Conservation (phyloP, 495 filamentous ascomycete genomes). For the Parmelia sp. region DNA sequence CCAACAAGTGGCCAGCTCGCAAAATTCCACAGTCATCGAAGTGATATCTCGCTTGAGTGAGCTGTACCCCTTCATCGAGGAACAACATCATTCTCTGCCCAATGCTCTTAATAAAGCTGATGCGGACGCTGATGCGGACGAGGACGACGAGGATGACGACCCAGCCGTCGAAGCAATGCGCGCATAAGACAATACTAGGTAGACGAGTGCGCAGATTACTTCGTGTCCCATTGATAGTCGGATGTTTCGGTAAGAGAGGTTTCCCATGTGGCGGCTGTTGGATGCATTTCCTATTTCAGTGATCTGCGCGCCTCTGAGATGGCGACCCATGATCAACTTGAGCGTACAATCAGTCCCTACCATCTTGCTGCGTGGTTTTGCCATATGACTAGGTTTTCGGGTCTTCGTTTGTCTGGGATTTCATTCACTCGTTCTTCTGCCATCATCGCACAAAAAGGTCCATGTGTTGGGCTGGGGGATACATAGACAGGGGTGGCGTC, state of each 20-base stretch:
- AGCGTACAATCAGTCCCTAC: not conserved
- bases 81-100: slow-evolving; percentile 8
- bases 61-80: slow-evolving; percentile 20
- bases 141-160: slow-evolving; percentile 9
- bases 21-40: slow-evolving; percentile 1
- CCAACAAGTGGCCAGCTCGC: not conserved
- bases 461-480: not conserved
- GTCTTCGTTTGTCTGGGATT: not conserved
- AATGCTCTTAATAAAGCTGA: slow-evolving; percentile 13
- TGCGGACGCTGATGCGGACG: slow-evolving; percentile 13
- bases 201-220: not conserved
- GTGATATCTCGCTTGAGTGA: slow-evolving; percentile 11
- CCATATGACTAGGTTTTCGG: not conserved
- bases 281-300: not conserved
- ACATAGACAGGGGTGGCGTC: not conserved
- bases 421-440: not conserved
- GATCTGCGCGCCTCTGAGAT: not conserved
- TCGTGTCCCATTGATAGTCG: not conserved
- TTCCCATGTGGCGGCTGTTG: not conserved
- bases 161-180: not conserved
- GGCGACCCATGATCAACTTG: not conserved
- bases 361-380: not conserved
- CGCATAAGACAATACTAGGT: not conserved
- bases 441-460: not conserved
- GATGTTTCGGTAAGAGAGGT: not conserved